Evolutionary conservation across 495 filamentous ascomycete genomes (phyloP).

Genomic region (Talaromyces stipitatus): DNA sequence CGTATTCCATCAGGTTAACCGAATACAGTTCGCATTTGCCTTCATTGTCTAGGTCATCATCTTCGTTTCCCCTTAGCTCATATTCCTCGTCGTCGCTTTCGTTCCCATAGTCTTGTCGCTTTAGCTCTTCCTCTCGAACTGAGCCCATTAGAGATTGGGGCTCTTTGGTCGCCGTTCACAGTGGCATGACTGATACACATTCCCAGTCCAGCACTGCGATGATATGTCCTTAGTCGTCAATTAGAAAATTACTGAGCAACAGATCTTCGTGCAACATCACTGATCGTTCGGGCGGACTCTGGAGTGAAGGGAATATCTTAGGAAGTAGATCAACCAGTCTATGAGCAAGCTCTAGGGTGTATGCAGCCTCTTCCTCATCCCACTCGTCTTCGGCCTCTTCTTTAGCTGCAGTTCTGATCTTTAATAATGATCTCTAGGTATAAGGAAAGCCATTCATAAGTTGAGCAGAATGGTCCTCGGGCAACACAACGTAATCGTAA

Average conservation of each 20-base stretch:
- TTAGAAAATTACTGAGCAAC: slow-evolving; percentile 41
- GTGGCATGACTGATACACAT: slow-evolving; percentile 38
- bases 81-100: slow-evolving; percentile 22
- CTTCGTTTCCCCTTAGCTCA: slow-evolving; percentile 6
- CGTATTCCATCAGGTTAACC: slow-evolving; percentile 19
- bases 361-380: slow-evolving; percentile 8
- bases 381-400: slow-evolving; percentile 5
- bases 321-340: neutral
- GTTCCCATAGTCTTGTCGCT: slow-evolving; percentile 19
- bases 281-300: slow-evolving; percentile 19
- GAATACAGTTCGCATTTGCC: slow-evolving; percentile 9
- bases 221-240: slow-evolving; percentile 32
- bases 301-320: slow-evolving; percentile 7
- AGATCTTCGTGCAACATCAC: slow-evolving; percentile 42
- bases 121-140: slow-evolving; percentile 18
- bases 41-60: slow-evolving; percentile 7
- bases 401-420: neutral
- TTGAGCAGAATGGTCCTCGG: slow-evolving; percentile 17
- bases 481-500: slow-evolving; percentile 12
- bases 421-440: slow-evolving; percentile 10
- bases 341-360: neutral
- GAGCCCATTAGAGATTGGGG: slow-evolving; percentile 33
- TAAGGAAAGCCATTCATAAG: slow-evolving; percentile 17
- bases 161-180: slow-evolving; percentile 36
- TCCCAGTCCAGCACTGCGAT: slow-evolving; percentile 49